Evolutionary conservation across 1,284 basidiomycete species (phyloP), one percentile per base, ranked within the genome.

Genomic region (Ganoderma boninense): DNA sequence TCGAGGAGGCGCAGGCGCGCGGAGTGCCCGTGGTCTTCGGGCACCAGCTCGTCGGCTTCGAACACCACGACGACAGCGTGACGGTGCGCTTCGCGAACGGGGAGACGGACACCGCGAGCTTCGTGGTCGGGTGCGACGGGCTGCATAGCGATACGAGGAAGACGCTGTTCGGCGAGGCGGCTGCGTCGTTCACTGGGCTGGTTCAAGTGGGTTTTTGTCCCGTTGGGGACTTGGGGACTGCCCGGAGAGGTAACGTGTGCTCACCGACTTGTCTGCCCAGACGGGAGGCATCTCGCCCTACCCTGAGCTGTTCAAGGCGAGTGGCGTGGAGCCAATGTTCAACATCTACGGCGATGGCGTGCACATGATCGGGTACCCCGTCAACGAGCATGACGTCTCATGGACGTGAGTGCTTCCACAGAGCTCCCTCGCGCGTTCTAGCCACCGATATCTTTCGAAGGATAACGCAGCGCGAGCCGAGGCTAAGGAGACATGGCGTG

Each of bases 71-170:
- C 0, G 77, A 80, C 10, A 75, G 73, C 18, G 85, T 84, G 4
- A 74, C 74, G 7, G 84, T 83, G 11, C 72, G 64, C 1, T 83
- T 86, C 73, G 79, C 79, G 44, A 83, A 83, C 67, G 85, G 84
- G n/a, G 69, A 72, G 38, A 79, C 69, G 42, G 83, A 81, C 66
- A 79, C 77, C 0, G 84, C 80, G 8, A 82, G 81, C 70, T 84
- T 86, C 68, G 80, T 86, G 13, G 79, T 86, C 7, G 85, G 85
- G 18, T 86, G 84, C 71, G 85, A 87, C 71, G 85, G 85, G 10
- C 75, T 87, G 69, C 85, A 86, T 70, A 85, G 84, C 69, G 80
- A 79, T 60, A 83, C 84, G 20, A 80, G 85, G 1, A 74, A 72
- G 32, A 76, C 77, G 18, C 76, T 86, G n/a, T 86, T 86, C 68